Base-by-base conservation (phyloP, 139 green algal genomes). In the Chlamydomonas incerta region DNA sequence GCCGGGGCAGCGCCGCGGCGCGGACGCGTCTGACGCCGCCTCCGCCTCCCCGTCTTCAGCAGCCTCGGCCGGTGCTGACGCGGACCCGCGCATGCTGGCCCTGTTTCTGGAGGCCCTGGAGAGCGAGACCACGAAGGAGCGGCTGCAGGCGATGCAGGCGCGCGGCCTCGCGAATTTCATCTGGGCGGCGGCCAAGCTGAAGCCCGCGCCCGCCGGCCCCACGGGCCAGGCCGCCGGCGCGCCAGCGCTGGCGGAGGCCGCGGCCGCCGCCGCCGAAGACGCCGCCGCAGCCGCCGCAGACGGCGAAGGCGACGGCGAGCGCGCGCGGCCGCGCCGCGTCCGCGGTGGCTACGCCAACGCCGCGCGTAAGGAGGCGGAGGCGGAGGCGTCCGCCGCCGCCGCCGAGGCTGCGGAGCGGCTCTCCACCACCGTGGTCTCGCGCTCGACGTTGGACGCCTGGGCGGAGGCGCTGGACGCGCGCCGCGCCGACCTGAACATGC, bases 161-260 rank as follows among this genome's bases (percentile, higher is more conserved):
- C 79, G 79, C 33, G 79, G 79, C 47, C 79, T 85, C 4, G 47
- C 79, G 1, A 85, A 68, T 66, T 21, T 85, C 46, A 50, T 85
- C 13, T 85, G 79, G 79, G 79, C 79, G 8, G 65, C 66, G 1
- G 79, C 79, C 24, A 75, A 75, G 47, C 79, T 85, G 9, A 75
- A 68, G 60, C 75, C 75, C 21, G 14, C 52, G 37, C 24, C 23
- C 31, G 62, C 24, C 17, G 62, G 55, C 6, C 55, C 55, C 55
- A 29, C 20, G 6, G 55, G 6, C 24, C 62, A 21, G 4, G 46
- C 72, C 24, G 72, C 72, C 14, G 50, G 46, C 71, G 31, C 28
- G 9, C 8, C 47, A 68, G 23, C 75, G 55, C 13, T 29, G 68
- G 75, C 11, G 26, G 31, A 67, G 37, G 73, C 55, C 37, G 73